These are phyloP conservation scores for Leccinum arenicola DNA, from an alignment of 768 basidiomycete species.

Conservation along the genomic window DNA sequence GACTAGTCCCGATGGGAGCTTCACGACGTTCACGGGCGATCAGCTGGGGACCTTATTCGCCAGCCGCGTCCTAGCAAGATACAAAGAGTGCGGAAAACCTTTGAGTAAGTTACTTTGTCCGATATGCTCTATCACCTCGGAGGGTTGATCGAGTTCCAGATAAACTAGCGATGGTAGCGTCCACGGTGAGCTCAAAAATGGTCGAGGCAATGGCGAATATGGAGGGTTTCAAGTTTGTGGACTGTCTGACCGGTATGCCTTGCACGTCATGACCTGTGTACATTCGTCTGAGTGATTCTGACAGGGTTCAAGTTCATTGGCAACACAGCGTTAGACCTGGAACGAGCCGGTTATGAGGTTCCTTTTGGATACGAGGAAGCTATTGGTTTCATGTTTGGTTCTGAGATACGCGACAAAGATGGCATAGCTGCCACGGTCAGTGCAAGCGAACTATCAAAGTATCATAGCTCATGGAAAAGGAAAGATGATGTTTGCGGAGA, in stretches of 20 bases:
- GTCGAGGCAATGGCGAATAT: slow-evolving; percentile 66
- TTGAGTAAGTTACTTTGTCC: slow-evolving; percentile 32
- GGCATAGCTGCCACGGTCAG: slow-evolving; percentile 77
- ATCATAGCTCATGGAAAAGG: not conserved
- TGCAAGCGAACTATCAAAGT: not conserved
- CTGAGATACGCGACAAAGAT: slow-evolving; percentile 81
- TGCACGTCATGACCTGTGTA: not conserved
- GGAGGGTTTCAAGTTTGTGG: slow-evolving; percentile 82
- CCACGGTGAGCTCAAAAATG: slow-evolving; percentile 92
- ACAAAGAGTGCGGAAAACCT: slow-evolving; percentile 45
- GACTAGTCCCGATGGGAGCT: slow-evolving; percentile 42
- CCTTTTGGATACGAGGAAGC: slow-evolving; percentile 91
- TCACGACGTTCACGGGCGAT: slow-evolving; percentile 80
- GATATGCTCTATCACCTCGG: slow-evolving; percentile 40
- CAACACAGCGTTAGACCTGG: slow-evolving; percentile 70
- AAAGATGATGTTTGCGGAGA: slow-evolving; percentile 67
- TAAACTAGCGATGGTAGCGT: slow-evolving; percentile 81
- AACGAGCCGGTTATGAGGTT: slow-evolving; percentile 62
- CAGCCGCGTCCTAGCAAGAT: slow-evolving; percentile 39
- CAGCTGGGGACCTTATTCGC: slow-evolving; percentile 70
- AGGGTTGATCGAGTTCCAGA: slow-evolving; percentile 37
- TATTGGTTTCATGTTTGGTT: slow-evolving; percentile 87
- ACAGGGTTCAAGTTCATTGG: slow-evolving; percentile 90
- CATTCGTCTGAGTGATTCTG: not conserved
- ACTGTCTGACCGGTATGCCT: slow-evolving; percentile 74